Evolutionary conservation across 805 yeast species (phyloP).

Genomic region (Wickerhamiella azyma): DNA sequence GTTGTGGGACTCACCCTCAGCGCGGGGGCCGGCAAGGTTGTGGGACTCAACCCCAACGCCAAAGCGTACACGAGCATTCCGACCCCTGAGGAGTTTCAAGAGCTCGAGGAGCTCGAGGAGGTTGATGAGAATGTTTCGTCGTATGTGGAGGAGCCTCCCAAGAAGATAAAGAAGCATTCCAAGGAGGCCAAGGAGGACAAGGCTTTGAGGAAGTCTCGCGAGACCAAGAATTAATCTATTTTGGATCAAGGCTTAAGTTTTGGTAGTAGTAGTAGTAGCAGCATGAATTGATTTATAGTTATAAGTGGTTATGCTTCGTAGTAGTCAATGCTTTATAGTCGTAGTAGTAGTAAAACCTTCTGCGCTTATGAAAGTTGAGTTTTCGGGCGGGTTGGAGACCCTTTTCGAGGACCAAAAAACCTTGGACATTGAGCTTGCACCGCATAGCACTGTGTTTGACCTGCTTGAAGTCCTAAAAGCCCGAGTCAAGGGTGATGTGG

Average conservation of each 20-base stretch:
- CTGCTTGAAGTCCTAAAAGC: slow-evolving; percentile 42
- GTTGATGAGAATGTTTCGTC: background rate
- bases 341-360: no score
- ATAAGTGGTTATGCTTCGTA: no score
- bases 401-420: slow-evolving; percentile 49
- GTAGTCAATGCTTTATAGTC: no score
- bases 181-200: slow-evolving; percentile 1
- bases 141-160: slow-evolving; percentile 2
- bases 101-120: background rate
- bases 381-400: slow-evolving; percentile 70
- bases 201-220: background rate
- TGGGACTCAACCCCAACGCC: background rate
- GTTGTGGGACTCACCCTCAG: no score
- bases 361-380: slow-evolving; percentile 21
- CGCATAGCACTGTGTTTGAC: slow-evolving; percentile 32
- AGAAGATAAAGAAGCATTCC: slow-evolving; percentile 1
- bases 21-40: slow-evolving; percentile 21
- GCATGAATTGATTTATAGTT: no score
- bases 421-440: slow-evolving; percentile 35
- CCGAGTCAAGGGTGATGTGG: slow-evolving; percentile 43
- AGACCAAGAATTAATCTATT: background rate
- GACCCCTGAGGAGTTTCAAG: no score
- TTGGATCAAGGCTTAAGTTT: background rate
- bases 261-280: no score
- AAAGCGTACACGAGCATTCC: background rate